Evolutionary conservation across 805 yeast species (phyloP).

Genomic region (Ogataea saltuana): DNA sequence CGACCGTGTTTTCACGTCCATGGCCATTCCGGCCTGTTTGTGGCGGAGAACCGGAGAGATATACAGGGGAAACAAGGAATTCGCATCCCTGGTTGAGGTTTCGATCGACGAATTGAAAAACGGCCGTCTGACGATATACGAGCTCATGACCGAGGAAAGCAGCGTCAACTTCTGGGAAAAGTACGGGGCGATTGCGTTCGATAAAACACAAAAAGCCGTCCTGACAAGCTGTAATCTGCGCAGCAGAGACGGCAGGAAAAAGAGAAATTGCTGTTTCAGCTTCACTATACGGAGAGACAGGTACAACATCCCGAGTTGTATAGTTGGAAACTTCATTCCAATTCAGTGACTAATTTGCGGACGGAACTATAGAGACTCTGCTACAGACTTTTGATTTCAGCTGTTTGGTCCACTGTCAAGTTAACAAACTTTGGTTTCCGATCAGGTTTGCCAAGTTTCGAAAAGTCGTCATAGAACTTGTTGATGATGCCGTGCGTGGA

Average conservation of each 20-base stretch:
- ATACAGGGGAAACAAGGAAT: slow-evolving; percentile 91
- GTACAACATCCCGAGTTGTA: slow-evolving; percentile 93
- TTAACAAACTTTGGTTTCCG: slow-evolving; percentile 12
- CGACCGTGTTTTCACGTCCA: slow-evolving; percentile 92
- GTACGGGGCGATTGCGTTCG: slow-evolving; percentile 94
- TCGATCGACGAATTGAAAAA: slow-evolving; percentile 87
- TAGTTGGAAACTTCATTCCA: slow-evolving; percentile 93
- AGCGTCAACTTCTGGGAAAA: slow-evolving; percentile 98
- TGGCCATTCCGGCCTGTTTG: slow-evolving; percentile 97
- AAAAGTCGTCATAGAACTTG: slow-evolving; percentile 27
- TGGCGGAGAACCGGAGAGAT: slow-evolving; percentile 98
- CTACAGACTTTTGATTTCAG: slow-evolving; percentile 5
- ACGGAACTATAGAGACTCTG: no score
- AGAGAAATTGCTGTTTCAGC: slow-evolving; percentile 88
- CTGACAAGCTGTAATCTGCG: slow-evolving; percentile 86
- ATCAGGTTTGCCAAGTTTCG: slow-evolving; percentile 9
- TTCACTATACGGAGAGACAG: slow-evolving; percentile 91
- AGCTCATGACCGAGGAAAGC: slow-evolving; percentile 91
- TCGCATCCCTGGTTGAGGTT: slow-evolving; percentile 90
- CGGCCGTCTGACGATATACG: slow-evolving; percentile 90
- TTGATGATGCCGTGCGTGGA: slow-evolving; percentile 31
- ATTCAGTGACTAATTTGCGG: slow-evolving; percentile 42
- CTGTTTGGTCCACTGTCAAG: slow-evolving; percentile 9
- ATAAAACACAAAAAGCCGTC: slow-evolving; percentile 93
- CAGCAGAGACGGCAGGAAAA: slow-evolving; percentile 75